Conservation (phyloP, 1,284 basidiomycete species). For the Xerocomus amazonicus region DNA sequence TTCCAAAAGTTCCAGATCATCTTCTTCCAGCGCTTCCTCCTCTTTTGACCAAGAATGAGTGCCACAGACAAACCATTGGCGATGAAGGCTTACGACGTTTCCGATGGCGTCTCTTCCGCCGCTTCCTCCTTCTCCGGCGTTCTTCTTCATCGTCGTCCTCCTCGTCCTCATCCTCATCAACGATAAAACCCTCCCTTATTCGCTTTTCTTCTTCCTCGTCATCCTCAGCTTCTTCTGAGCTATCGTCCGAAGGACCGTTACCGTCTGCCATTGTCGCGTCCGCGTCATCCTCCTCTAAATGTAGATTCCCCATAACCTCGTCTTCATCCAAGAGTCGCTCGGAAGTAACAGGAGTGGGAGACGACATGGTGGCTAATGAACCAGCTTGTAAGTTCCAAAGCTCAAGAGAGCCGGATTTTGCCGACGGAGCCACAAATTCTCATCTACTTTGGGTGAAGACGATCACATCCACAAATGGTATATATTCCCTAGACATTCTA, state of each 20-base stretch:
- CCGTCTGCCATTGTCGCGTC: constrained; percentile 48
- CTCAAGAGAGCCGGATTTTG: constrained; percentile 17
- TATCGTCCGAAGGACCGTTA: constrained; percentile 62
- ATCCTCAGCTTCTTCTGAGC: constrained; percentile 81
- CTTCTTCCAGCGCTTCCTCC: constrained; percentile 86
- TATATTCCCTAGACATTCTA: not conserved
- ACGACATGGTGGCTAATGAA: constrained; percentile 49
- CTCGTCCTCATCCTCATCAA: constrained; percentile 77
- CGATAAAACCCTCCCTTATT: constrained; percentile 81
- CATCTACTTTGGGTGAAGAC: not conserved
- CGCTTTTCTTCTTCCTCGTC: constrained; percentile 75
- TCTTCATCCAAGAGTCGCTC: constrained; percentile 41
- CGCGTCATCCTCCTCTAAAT: constrained; percentile 49
- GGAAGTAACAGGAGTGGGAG: constrained; percentile 38
- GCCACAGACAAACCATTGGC: constrained; percentile 1
- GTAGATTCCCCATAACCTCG: constrained; percentile 54
- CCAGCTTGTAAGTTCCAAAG: constrained; percentile 7
- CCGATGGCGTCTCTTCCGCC: constrained; percentile 66
- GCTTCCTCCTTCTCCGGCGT: constrained; percentile 54
- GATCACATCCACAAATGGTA: not conserved
- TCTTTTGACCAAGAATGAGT: constrained; percentile 32
- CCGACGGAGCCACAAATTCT: constrained; percentile 27
- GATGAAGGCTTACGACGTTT: constrained; percentile 43
- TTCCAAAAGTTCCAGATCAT: constrained; percentile 90
- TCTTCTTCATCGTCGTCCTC: constrained; percentile 59